Evolutionary conservation across 2,329 filamentous ascomycete species (phyloP).

Genomic region (Hypoxylon sp.): DNA sequence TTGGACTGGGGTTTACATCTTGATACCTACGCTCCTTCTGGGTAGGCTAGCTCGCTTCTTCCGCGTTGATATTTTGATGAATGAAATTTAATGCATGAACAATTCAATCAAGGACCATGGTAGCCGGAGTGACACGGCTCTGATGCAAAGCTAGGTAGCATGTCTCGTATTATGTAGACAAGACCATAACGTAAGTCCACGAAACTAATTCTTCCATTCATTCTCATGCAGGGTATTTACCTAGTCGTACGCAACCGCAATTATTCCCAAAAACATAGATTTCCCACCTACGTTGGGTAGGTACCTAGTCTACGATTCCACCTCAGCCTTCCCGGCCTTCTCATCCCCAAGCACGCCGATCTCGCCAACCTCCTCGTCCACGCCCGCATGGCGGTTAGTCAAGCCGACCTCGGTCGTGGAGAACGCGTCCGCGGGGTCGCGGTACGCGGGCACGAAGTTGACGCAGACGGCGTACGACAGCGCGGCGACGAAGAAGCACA

Average conservation of each 20-base stretch:
- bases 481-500: constrained; percentile 69
- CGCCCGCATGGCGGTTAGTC: neutral
- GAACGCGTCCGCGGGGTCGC: constrained; percentile 71
- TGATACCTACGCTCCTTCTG: constrained; percentile 21
- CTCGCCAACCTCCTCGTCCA: constrained; percentile 42
- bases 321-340: constrained; percentile 35
- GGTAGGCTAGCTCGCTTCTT: constrained; percentile 13
- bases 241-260: neutral
- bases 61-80: constrained; percentile 13
- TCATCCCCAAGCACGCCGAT: constrained; percentile 41
- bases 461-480: constrained; percentile 69
- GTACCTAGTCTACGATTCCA: constrained; percentile 13
- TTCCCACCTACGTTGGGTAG: too few relatives aligned
- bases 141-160: neutral
- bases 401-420: constrained; percentile 60
- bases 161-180: neutral
- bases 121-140: neutral
- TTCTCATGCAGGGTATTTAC: neutral
- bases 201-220: neutral
- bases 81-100: neutral
- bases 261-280: neutral
- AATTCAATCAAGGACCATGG: neutral
- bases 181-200: neutral
- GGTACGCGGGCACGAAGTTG: constrained; percentile 76
- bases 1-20: constrained; percentile 3